A percentile compares a stretch with the other conserved stretches of the same genome.
These are phyloP conservation scores for Claviceps citrina DNA, from an alignment of 2,329 filamentous ascomycete species.

Conservation along the genomic window DNA sequence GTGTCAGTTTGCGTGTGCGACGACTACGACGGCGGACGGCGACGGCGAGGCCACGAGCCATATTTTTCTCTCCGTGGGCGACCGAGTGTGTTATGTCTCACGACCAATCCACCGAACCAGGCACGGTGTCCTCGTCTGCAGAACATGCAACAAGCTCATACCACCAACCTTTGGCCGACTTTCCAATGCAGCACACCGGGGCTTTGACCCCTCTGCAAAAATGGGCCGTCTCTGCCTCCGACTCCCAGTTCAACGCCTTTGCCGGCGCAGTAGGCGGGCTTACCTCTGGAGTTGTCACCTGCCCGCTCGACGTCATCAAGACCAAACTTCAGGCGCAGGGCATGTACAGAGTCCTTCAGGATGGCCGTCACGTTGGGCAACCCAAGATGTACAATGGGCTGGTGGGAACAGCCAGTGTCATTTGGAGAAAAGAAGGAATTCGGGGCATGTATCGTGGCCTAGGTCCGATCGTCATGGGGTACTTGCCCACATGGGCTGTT, in stretches of 20 bases:
- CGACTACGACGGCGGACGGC: too few species aligned
- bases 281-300: constrained; percentile 85
- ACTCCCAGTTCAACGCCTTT: constrained; percentile 62
- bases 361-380: constrained; percentile 32
- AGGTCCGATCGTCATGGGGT: constrained; percentile 87
- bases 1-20: too few species aligned
- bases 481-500: constrained; percentile 94
- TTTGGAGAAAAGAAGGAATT: constrained; percentile 77
- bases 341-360: constrained; percentile 47
- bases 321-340: constrained; percentile 95
- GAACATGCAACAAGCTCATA: constrained; percentile 24
- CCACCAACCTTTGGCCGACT: constrained; percentile 18
- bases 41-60: background rate
- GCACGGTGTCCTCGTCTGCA: constrained; percentile 16
- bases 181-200: constrained; percentile 18
- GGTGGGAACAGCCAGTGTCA: constrained; percentile 69
- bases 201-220: constrained; percentile 32
- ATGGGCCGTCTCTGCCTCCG: constrained; percentile 41
- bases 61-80: background rate
- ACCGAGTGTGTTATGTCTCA: constrained; percentile 31
- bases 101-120: constrained; percentile 26
- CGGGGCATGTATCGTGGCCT: constrained; percentile 85
- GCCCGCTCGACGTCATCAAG: constrained; percentile 96
- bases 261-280: constrained; percentile 82
- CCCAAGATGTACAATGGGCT: constrained; percentile 67